Evolutionary conservation across 2,329 filamentous ascomycete species (phyloP).

Genomic region (Fusarium tupiense): DNA sequence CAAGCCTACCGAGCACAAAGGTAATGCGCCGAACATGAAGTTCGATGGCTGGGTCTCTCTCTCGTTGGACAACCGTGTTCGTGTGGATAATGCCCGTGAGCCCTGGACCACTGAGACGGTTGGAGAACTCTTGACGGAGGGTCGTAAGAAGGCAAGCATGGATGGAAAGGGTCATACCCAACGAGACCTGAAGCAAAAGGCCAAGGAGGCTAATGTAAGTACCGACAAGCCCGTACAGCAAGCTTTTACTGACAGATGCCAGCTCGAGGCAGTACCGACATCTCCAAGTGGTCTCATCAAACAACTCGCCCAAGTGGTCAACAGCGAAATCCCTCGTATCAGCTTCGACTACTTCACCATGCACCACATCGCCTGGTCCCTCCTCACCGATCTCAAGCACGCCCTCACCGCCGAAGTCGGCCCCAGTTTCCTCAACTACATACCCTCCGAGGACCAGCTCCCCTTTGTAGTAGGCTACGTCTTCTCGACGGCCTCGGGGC

Average conservation of each 20-base stretch:
- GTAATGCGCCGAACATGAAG: slow-evolving; percentile 27
- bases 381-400: slow-evolving; percentile 1
- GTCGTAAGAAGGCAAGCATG: neutral
- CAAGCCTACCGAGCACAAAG: slow-evolving; percentile 8
- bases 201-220: neutral
- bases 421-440: neutral
- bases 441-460: slow-evolving; percentile 7
- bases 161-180: slow-evolving; percentile 13
- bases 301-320: slow-evolving; percentile 4
- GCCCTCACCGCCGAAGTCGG: neutral
- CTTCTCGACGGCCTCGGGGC: slow-evolving; percentile 21
- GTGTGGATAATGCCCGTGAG: neutral
- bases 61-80: neutral
- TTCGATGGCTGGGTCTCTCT: slow-evolving; percentile 6
- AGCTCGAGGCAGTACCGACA: neutral
- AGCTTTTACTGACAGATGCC: neutral
- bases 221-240: neutral
- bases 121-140: slow-evolving; percentile 1
- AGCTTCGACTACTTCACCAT: slow-evolving; percentile 23
- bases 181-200: neutral
- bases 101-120: slow-evolving; percentile 6
- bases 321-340: slow-evolving; percentile 7
- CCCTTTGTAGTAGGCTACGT: slow-evolving; percentile 47
- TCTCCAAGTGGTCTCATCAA: neutral
- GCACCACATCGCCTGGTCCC: slow-evolving; percentile 6